Conservation (phyloP, 2,329 filamentous ascomycete genomes). For the Paraphoma sp. region DNA sequence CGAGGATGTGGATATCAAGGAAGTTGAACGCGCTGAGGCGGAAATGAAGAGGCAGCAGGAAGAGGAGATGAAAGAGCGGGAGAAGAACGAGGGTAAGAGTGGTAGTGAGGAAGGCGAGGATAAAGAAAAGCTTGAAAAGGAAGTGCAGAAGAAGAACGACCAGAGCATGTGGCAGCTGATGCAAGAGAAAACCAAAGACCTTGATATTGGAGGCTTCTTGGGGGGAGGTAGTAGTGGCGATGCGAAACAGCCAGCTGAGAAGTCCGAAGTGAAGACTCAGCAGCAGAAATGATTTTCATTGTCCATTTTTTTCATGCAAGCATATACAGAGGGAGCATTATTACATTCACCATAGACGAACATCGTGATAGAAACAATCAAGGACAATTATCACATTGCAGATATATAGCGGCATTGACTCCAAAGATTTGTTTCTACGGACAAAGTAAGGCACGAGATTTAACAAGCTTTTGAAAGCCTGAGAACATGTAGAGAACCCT, state of each 20-base stretch:
- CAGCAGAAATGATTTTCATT: not conserved
- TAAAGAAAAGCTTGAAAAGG: slow-evolving; percentile 48
- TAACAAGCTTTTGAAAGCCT: too few species aligned
- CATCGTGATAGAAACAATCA: not conserved
- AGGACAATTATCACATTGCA: not conserved
- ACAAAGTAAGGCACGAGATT: too few species aligned
- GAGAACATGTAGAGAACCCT: too few species aligned
- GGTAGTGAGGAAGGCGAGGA: slow-evolving; percentile 35
- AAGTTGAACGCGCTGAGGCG: slow-evolving; percentile 55
- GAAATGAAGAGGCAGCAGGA: slow-evolving; percentile 54
- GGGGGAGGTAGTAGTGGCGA: not conserved
- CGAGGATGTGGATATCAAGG: slow-evolving; percentile 57
- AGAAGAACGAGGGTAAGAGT: slow-evolving; percentile 36
- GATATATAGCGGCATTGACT: too few species aligned
- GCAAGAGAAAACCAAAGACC: slow-evolving; percentile 49
- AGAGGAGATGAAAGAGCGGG: slow-evolving; percentile 46
- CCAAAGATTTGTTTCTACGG: too few species aligned
- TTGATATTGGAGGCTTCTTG: slow-evolving; percentile 24
- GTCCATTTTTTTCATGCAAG: not conserved
- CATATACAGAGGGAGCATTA: not conserved
- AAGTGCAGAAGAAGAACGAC: slow-evolving; percentile 54
- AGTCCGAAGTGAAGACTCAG: not conserved
- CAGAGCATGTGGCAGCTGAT: slow-evolving; percentile 52
- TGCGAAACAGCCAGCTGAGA: slow-evolving; percentile 6
- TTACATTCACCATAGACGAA: not conserved